Evolutionary conservation across 345 rosid genomes (phyloP).

Genomic region (Eucalyptus urophylla): DNA sequence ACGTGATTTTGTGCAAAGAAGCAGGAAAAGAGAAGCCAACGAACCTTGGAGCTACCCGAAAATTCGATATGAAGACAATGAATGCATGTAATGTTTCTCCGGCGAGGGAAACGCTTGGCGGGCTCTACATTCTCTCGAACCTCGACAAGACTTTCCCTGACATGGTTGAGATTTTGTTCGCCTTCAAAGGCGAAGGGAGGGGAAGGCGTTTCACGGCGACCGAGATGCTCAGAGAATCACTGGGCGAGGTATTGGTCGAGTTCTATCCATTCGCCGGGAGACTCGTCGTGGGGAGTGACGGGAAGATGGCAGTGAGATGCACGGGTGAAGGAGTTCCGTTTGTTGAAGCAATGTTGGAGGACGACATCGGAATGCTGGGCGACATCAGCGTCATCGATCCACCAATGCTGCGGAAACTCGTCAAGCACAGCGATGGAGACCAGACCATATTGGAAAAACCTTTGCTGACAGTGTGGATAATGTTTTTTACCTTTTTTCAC

Average conservation of each 20-base stretch:
- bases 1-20: too few relatives aligned
- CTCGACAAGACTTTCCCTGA: too few relatives aligned
- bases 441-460: not conserved
- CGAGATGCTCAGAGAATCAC: not conserved
- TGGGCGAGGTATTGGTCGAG: not conserved
- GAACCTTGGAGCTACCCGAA: too few relatives aligned
- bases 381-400: not conserved
- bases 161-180: too few relatives aligned
- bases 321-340: not conserved
- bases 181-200: too few relatives aligned
- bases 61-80: too few relatives aligned
- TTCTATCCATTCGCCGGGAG: not conserved
- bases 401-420: not conserved
- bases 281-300: not conserved
- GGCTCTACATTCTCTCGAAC: too few relatives aligned
- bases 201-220: too few relatives aligned
- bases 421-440: not conserved
- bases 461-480: not conserved
- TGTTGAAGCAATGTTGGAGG: not conserved
- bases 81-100: too few relatives aligned
- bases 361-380: not conserved
- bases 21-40: too few relatives aligned
- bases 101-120: too few relatives aligned
- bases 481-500: not conserved
- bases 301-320: not conserved